A percentile compares a stretch with the other conserved stretches of the same genome.
phyloP scores from a whole-genome alignment of 2,329 filamentous ascomycete genomes.

The Cryphonectria japonica region DNA sequence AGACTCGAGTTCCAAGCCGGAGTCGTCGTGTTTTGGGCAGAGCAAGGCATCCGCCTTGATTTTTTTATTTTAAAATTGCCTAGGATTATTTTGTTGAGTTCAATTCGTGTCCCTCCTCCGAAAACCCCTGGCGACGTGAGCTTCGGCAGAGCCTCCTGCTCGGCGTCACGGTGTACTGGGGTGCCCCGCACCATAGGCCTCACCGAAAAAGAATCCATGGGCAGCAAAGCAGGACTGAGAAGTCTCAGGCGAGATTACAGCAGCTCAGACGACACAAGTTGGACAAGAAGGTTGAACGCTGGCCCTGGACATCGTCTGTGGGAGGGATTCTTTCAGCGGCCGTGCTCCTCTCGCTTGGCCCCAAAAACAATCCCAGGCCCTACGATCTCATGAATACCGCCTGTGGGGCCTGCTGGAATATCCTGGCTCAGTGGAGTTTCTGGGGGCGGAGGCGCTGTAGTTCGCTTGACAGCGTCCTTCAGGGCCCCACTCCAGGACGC shows the following conservation, averaged over 20 bases:
- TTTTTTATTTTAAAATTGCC: conserved; percentile 4
- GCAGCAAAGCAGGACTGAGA: background rate
- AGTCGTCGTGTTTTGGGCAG: conserved; percentile 10
- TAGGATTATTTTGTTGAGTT: conserved; percentile 9
- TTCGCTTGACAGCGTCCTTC: conserved; percentile 8
- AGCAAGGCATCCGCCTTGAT: conserved; percentile 21
- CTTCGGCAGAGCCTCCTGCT: background rate
- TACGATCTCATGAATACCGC: conserved; percentile 20
- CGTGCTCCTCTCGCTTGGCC: background rate
- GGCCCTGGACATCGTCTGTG: background rate
- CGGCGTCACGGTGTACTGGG: background rate
- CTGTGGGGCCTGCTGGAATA: conserved; percentile 14
- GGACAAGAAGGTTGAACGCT: background rate
- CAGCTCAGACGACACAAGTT: background rate
- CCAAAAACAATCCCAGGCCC: background rate
- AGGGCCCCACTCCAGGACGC: background rate
- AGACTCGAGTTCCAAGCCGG: conserved; percentile 7
- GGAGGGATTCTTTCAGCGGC: background rate
- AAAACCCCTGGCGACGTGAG: background rate
- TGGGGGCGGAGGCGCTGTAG: conserved; percentile 12
- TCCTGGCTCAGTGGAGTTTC: conserved; percentile 15
- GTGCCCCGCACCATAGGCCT: background rate
- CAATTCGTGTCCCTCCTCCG: background rate
- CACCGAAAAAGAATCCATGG: background rate
- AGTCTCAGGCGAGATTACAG: background rate